Evolutionary conservation across 495 filamentous ascomycete genomes (phyloP).

Genomic region (Neurospora sp.): DNA sequence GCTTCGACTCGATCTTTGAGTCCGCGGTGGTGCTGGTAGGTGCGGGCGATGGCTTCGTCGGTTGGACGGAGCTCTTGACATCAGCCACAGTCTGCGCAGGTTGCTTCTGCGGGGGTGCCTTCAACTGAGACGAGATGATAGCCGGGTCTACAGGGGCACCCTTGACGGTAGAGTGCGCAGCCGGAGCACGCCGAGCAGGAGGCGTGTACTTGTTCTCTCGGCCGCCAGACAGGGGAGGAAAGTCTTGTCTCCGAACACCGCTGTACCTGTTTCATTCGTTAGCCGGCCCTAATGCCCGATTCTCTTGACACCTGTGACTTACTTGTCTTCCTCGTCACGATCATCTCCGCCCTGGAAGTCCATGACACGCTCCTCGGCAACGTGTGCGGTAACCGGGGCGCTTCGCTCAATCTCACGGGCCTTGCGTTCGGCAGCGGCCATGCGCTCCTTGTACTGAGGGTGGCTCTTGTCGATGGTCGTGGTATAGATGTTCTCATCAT

Average conservation of each 20-base stretch:
- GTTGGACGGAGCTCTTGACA: constrained; percentile 11
- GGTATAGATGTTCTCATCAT: constrained; percentile 91
- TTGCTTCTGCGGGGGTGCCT: constrained; percentile 32
- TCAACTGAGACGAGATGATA: constrained; percentile 68
- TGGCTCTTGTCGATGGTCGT: constrained; percentile 75
- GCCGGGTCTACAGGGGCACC: constrained; percentile 70
- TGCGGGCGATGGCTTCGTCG: background rate
- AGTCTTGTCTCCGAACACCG: constrained; percentile 70
- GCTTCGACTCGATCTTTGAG: constrained; percentile 4
- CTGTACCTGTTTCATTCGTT: constrained; percentile 57
- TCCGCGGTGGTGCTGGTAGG: constrained; percentile 16
- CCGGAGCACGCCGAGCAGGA: constrained; percentile 71
- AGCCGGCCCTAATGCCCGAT: background rate
- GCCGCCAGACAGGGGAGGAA: constrained; percentile 47
- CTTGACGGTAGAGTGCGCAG: constrained; percentile 57
- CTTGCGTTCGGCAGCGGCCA: constrained; percentile 69
- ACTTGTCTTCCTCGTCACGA: constrained; percentile 83
- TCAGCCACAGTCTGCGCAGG: constrained; percentile 38
- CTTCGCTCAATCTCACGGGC: constrained; percentile 81
- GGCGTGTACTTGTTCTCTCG: constrained; percentile 77
- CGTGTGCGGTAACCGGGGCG: constrained; percentile 59
- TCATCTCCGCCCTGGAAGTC: constrained; percentile 44
- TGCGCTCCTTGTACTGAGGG: constrained; percentile 65
- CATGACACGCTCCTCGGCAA: constrained; percentile 81
- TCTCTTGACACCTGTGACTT: constrained; percentile 20